A percentile compares a stretch with the other conserved stretches of the same genome.
phyloP scores from a whole-genome alignment of 2,329 filamentous ascomycete species.

The Cryphonectria radicalis region DNA sequence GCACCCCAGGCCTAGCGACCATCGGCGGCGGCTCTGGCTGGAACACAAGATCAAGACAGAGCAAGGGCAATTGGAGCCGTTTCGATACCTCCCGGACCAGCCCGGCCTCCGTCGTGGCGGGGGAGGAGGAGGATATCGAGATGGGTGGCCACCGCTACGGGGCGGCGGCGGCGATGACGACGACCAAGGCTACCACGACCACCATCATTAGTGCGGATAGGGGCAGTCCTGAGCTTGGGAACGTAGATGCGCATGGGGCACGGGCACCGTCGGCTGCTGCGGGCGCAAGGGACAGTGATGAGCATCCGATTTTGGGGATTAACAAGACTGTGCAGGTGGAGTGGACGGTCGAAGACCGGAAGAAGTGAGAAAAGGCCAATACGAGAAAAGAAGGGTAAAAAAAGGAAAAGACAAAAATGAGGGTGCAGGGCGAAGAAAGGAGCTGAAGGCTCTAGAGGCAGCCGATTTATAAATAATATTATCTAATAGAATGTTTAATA shows the following conservation, averaged over 20 bases:
- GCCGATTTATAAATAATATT: not conserved
- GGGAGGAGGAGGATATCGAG: slow-evolving; percentile 11
- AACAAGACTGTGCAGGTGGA: slow-evolving; percentile 19
- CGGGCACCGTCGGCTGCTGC: not conserved
- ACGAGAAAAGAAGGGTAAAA: not conserved
- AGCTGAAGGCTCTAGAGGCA: no score
- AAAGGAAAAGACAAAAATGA: not conserved
- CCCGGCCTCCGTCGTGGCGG: not conserved
- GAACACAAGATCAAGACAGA: slow-evolving; percentile 1
- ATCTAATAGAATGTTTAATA: not conserved
- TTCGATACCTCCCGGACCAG: slow-evolving; percentile 7
- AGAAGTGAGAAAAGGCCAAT: not conserved
- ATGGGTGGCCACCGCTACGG: not conserved
- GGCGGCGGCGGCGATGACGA: not conserved
- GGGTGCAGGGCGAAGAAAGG: not conserved
- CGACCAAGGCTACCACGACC: not conserved
- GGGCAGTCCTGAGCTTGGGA: not conserved
- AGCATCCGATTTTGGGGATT: slow-evolving; percentile 19
- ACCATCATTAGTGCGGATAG: not conserved
- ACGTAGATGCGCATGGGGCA: not conserved
- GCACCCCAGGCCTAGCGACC: slow-evolving; percentile 10
- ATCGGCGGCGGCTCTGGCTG: slow-evolving; percentile 15
- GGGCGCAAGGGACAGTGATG: slow-evolving; percentile 11
- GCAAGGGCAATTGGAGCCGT: slow-evolving; percentile 13
- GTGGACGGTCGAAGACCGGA: slow-evolving; percentile 9